Conservation (phyloP, 202 grass and related monocot species). For the Digitaria exilis region DNA sequence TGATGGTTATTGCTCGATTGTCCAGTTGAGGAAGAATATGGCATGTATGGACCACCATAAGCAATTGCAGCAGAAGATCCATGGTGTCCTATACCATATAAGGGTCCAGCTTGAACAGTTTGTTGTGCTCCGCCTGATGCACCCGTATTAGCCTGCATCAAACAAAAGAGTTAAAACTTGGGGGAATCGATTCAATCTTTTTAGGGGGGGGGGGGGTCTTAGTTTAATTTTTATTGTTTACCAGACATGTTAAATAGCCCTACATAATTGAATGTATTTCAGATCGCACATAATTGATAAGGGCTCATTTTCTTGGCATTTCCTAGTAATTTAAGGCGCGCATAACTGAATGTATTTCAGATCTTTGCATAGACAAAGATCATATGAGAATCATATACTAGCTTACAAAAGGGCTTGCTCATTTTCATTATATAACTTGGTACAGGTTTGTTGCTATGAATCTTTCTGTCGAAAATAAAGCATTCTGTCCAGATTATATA, state of each 20-base stretch:
- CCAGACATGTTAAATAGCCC: not conserved
- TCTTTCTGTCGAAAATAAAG: conserved; percentile 23
- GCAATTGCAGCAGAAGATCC: conserved; percentile 60
- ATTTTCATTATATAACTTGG: conserved; percentile 31
- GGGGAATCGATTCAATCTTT: not conserved
- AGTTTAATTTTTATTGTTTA: conserved; percentile 14
- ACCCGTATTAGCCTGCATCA: conserved; percentile 69
- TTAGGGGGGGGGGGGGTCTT: no score
- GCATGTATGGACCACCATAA: conserved; percentile 57
- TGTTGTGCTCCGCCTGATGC: conserved; percentile 68
- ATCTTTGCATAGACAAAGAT: conserved; percentile 31
- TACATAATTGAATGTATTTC: no score
- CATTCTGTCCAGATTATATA: conserved; percentile 35
- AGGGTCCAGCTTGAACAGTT: conserved; percentile 64
- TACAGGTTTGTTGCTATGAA: not conserved
- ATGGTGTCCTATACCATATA: conserved; percentile 82
- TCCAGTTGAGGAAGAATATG: conserved; percentile 56
- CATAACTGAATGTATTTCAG: conserved; percentile 3
- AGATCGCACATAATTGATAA: no score
- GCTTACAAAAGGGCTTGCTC: conserved; percentile 14
- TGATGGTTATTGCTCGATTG: conserved; percentile 65
- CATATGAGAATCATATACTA: conserved; percentile 16
- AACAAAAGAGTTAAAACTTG: conserved; percentile 39
- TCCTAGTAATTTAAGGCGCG: conserved; percentile 8
- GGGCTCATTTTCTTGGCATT: conserved; percentile 15